phyloP scores from a whole-genome alignment of 176 grass and related monocot genomes.

The Oryza officinalis region DNA sequence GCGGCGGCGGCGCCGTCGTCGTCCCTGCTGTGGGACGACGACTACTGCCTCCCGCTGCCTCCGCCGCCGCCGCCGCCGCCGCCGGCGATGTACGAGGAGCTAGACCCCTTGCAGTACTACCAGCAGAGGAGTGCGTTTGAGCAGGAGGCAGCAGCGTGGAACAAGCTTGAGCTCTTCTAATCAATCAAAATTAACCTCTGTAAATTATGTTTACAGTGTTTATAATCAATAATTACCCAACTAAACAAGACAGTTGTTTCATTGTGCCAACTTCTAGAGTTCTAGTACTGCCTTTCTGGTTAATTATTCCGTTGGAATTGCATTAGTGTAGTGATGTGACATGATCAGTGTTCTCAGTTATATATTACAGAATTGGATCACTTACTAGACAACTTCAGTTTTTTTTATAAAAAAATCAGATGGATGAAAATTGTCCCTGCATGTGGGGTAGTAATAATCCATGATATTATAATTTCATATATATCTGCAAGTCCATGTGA shows the following conservation, averaged over 20 bases:
- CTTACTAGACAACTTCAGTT: no score
- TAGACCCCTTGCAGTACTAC: conserved; percentile 43
- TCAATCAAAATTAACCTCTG: neutral
- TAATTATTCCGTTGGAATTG: neutral
- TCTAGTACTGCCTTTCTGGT: neutral
- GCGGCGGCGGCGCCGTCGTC: neutral
- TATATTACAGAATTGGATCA: no score
- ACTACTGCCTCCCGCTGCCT: neutral
- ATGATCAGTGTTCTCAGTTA: neutral
- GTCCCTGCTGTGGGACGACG: conserved; percentile 16
- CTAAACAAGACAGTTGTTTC: neutral
- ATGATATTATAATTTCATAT: neutral
- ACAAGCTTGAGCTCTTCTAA: conserved; percentile 64
- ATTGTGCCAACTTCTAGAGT: neutral
- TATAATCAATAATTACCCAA: neutral
- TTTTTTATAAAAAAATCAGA: no score
- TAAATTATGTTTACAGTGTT: neutral
- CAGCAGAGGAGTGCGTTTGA: conserved; percentile 45
- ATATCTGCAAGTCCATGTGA: neutral
- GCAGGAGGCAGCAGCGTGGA: conserved; percentile 51
- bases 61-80: neutral
- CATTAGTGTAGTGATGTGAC: conserved; percentile 10
- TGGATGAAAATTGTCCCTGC: no score
- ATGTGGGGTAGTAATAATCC: no score
- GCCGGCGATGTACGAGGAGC: conserved; percentile 27